phyloP scores from a whole-genome alignment of 2,329 filamentous ascomycete genomes.

The Tolypocladium endophyticum region DNA sequence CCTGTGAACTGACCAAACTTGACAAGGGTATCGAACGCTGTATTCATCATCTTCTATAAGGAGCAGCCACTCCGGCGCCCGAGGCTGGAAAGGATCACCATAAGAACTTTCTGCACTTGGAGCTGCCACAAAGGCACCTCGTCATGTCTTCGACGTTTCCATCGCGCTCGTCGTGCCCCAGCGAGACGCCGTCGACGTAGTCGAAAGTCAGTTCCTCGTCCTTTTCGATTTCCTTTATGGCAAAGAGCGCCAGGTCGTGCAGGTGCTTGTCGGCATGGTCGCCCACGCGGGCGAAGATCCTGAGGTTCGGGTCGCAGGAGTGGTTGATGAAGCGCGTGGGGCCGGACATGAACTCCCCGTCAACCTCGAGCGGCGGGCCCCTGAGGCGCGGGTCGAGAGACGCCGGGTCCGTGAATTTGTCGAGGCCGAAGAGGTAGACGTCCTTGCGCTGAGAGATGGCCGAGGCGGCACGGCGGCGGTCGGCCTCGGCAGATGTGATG shows the following conservation, averaged over 20 bases:
- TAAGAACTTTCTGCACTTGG: conserved; percentile 57
- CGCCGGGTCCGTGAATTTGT: conserved; percentile 60
- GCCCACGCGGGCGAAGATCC: conserved; percentile 69
- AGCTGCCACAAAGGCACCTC: conserved; percentile 50
- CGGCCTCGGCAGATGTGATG: conserved; percentile 54
- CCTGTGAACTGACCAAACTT: not conserved
- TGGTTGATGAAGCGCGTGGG: conserved; percentile 79
- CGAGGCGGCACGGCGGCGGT: conserved; percentile 48
- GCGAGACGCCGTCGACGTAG: conserved; percentile 57
- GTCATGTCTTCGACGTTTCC: conserved; percentile 42
- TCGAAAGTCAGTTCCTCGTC: conserved; percentile 70
- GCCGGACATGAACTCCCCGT: conserved; percentile 68
- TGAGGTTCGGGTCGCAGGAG: conserved; percentile 67
- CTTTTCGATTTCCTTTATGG: conserved; percentile 51
- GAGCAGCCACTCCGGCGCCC: not conserved
- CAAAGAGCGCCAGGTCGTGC: conserved; percentile 71
- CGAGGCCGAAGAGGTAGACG: conserved; percentile 69
- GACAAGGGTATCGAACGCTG: not conserved
- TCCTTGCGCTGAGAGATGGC: conserved; percentile 53
- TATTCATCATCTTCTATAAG: too few relatives aligned
- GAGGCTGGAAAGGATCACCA: conserved; percentile 37
- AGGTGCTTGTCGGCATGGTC: conserved; percentile 65
- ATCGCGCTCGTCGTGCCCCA: conserved; percentile 30
- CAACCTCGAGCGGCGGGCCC: conserved; percentile 47
- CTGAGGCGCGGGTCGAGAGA: conserved; percentile 46